Evolutionary conservation across 345 rosid genomes (phyloP).

Genomic region (Boechera retrofracta): DNA sequence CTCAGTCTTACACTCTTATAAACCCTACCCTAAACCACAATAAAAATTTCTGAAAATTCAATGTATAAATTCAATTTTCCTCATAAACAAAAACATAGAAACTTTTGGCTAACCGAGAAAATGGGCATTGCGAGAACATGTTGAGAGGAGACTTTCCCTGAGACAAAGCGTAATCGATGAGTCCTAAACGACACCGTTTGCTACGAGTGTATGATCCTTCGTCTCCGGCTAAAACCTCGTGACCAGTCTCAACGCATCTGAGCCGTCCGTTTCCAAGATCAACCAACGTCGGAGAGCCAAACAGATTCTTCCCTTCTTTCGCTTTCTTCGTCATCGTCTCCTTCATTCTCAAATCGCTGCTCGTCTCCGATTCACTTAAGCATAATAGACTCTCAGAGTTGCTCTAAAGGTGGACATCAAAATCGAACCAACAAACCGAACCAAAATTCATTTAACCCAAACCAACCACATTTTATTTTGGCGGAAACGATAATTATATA

Average conservation of each 20-base stretch:
- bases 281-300: constrained; percentile 66
- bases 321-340: neutral
- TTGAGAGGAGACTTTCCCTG: constrained; percentile 73
- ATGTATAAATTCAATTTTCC: neutral
- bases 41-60: neutral
- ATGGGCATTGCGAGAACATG: constrained; percentile 77
- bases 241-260: constrained; percentile 87
- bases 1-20: neutral
- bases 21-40: neutral
- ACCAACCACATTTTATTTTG: too few relatives aligned
- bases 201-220: constrained; percentile 65
- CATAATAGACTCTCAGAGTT: neutral
- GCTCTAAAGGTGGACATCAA: neutral
- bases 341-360: too few relatives aligned
- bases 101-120: constrained; percentile 59
- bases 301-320: constrained; percentile 57
- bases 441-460: neutral
- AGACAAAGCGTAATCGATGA: constrained; percentile 74
- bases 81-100: neutral
- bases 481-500: too few relatives aligned
- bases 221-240: constrained; percentile 72
- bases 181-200: constrained; percentile 89
- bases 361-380: too few relatives aligned
- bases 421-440: neutral
- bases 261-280: constrained; percentile 73